Conservation (phyloP, 257 asterid genomes). For the Schizonepeta tenuifolia region DNA sequence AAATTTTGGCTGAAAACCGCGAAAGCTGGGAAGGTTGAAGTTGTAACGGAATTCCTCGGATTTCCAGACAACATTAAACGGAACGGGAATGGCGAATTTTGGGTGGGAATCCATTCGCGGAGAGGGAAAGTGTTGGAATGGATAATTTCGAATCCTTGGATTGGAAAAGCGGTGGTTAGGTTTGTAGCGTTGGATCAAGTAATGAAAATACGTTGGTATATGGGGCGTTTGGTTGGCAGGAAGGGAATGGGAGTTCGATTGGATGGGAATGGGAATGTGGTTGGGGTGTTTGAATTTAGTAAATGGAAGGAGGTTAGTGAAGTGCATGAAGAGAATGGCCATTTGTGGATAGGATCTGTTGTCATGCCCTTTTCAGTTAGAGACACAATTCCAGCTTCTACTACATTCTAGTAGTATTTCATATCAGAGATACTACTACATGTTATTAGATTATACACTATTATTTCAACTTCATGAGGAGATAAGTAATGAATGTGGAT, state of each 20-base stretch:
- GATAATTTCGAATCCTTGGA: constrained; percentile 54
- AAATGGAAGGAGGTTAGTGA: constrained; percentile 70
- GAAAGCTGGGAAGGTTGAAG: constrained; percentile 44
- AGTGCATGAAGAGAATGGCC: constrained; percentile 55
- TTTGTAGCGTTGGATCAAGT: constrained; percentile 40
- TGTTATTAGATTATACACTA: background rate
- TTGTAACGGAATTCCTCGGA: constrained; percentile 52
- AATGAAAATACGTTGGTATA: constrained; percentile 35
- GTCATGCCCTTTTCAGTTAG: constrained; percentile 46
- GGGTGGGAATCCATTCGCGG: constrained; percentile 69
- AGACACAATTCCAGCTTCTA: constrained; percentile 11
- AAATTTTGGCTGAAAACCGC: constrained; percentile 60
- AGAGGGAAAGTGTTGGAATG: constrained; percentile 46
- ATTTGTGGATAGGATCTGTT: constrained; percentile 79
- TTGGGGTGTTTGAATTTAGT: constrained; percentile 45
- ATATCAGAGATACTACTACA: no score
- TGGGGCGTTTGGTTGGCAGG: constrained; percentile 35
- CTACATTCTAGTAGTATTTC: background rate
- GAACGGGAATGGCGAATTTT: constrained; percentile 60
- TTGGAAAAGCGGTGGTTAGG: constrained; percentile 41
- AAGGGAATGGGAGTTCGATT: constrained; percentile 59
- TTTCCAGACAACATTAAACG: constrained; percentile 74
- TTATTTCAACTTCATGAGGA: background rate
- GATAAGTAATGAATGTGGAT: background rate
- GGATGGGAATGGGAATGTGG: constrained; percentile 51